Evolutionary conservation across 106 monocot genomes (phyloP).

Genomic region (Gastrodia elata): DNA sequence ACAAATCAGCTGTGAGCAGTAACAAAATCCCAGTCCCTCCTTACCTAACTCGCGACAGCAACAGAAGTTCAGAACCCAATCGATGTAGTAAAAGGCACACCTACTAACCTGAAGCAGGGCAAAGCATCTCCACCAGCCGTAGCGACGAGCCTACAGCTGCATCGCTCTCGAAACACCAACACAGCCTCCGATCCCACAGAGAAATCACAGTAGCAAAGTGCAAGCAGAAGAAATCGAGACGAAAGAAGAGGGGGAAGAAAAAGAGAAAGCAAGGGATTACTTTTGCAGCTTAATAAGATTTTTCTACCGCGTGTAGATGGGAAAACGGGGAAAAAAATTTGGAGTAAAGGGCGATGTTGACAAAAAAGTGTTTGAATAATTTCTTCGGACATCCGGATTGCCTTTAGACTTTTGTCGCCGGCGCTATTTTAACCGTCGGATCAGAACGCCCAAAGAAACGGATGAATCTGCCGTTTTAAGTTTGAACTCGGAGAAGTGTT

Average conservation of each 20-base stretch:
- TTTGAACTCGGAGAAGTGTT: background rate
- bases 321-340: background rate
- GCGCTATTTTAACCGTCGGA: slow-evolving; percentile 4
- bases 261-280: background rate
- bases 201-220: background rate
- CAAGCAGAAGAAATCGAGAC: background rate
- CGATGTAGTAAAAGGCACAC: background rate
- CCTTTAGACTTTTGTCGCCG: background rate
- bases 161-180: background rate
- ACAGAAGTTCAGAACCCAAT: background rate
- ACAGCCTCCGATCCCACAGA: slow-evolving; percentile 1
- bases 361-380: background rate
- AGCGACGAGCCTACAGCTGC: background rate
- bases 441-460: background rate
- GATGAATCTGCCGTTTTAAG: background rate
- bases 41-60: background rate
- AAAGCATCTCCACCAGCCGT: slow-evolving; percentile 7
- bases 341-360: background rate
- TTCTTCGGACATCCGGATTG: background rate
- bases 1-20: background rate
- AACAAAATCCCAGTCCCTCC: background rate
- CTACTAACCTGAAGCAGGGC: background rate
- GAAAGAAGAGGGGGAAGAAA: background rate
- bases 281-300: background rate
- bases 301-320: background rate